Conservation (phyloP, 176 grass and related monocot species). For the Musa troglodytarum region DNA sequence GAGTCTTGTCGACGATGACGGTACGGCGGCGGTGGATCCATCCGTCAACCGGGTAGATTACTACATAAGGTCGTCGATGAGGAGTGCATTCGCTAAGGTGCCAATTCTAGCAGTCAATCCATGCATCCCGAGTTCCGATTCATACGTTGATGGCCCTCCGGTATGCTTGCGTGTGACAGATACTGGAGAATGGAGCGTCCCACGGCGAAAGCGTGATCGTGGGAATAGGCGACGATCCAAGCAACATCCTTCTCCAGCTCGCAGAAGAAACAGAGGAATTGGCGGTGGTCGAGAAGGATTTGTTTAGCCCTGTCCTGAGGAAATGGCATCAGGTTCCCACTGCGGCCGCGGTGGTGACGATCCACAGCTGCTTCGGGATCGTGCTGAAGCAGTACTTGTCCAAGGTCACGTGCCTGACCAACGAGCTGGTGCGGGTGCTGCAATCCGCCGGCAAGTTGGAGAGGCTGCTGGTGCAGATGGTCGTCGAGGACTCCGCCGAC, state of each 20-base stretch:
- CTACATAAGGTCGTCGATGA: constrained; percentile 76
- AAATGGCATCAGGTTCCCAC: constrained; percentile 52
- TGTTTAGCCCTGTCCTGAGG: constrained; percentile 61
- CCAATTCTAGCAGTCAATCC: no score
- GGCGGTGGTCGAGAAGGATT: constrained; percentile 45
- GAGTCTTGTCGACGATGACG: constrained; percentile 18
- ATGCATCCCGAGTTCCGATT: no score
- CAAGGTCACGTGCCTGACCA: constrained; percentile 59
- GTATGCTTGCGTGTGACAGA: constrained; percentile 19
- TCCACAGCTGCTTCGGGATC: constrained; percentile 80
- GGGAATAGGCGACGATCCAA: constrained; percentile 40
- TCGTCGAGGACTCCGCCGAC: constrained; percentile 58
- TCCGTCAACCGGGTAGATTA: constrained; percentile 39
- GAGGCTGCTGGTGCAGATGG: constrained; percentile 73
- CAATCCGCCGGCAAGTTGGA: constrained; percentile 64
- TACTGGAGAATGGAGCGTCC: constrained; percentile 45
- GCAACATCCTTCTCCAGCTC: constrained; percentile 37
- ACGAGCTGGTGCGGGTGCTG: constrained; percentile 73
- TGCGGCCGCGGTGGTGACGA: constrained; percentile 45
- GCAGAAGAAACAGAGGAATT: constrained; percentile 60
- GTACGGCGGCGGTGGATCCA: neutral
- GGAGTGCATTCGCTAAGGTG: constrained; percentile 75
- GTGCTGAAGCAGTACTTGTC: constrained; percentile 66
- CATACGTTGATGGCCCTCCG: no score
- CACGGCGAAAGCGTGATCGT: constrained; percentile 31